Evolutionary conservation across 1,284 basidiomycete species (phyloP), one percentile per base, ranked within the genome.

Genomic region (Sporisorium graminicola): DNA sequence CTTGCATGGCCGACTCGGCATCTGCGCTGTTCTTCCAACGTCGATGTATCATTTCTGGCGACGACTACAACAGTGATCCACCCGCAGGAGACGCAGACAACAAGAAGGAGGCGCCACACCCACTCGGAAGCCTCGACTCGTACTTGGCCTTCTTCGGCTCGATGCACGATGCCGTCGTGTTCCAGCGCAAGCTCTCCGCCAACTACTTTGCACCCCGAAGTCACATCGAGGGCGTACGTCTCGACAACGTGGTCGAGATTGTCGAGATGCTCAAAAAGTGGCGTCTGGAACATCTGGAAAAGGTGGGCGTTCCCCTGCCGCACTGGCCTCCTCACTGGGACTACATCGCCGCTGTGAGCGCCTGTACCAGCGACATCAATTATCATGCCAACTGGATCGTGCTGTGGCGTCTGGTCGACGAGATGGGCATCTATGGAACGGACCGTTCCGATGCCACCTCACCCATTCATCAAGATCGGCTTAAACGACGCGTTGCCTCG

Each of bases 261-360:
- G 89, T 91, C 22, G 86, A 87, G 20, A 87, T 89, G n/a, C 88
- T 94, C 29, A 87, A 88, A 58, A 88, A 90, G 52, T 97, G 94
- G 94, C 89, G 92, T 58, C 90, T 91, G 27, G 87, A 90, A 42
- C 92, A 92, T 81, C 89, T 96, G 22, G 88, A 89, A 37, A 89
- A 89, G 57, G 92, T 95, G 22, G 94, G 94, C 18, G 92, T 95
- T 27, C 94, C 94, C 2, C 50, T 72, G 35, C 76, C 75, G 44
- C 90, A 89, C 61, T 93, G 93, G 86, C 91, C 92, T 56, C 89
- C 90, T 2, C 90, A 91, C 67, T 95, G 94, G 94, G 93, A 94
- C 81, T 97, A 96, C 81, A 90, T 94, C 37, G 91, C 92, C 49
- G 94, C 90, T 2, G 90, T 92, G 29, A 90, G 89, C 37, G 90